A percentile compares a stretch with the other conserved stretches of the same genome.
Conservation (phyloP, 257 asterid species). For the Solanum arcanum region DNA sequence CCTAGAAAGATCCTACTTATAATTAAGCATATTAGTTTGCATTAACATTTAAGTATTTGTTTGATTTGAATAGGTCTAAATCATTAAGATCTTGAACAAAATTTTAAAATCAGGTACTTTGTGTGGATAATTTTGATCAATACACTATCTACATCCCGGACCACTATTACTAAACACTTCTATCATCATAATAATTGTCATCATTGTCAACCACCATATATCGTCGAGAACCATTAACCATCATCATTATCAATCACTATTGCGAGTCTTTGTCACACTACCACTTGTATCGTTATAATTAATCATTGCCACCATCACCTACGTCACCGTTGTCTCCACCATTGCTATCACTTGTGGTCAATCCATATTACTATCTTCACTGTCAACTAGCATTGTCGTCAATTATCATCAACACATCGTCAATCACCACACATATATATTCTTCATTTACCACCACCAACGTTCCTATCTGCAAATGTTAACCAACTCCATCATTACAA, state of each 20-base stretch:
- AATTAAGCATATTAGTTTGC: background rate
- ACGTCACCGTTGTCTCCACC: background rate
- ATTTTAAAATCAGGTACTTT: background rate
- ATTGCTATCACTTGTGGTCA: background rate
- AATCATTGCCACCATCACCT: background rate
- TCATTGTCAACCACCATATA: background rate
- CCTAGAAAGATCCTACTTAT: too few species aligned
- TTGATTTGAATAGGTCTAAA: background rate
- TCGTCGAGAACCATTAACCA: background rate
- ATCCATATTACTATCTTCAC: background rate
- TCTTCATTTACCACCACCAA: background rate
- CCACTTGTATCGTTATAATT: background rate
- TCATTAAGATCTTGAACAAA: background rate
- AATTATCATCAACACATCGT: background rate
- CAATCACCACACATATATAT: background rate
- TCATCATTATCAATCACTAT: background rate
- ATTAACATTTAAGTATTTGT: background rate
- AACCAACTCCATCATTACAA: background rate
- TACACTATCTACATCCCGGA: background rate
- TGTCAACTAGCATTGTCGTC: background rate
- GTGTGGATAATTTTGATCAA: background rate
- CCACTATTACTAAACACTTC: background rate
- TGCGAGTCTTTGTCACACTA: background rate
- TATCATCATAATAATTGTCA: background rate
- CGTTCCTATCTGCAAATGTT: background rate